Conservation (phyloP, 345 rosid genomes). For the Rhizophora apiculata region DNA sequence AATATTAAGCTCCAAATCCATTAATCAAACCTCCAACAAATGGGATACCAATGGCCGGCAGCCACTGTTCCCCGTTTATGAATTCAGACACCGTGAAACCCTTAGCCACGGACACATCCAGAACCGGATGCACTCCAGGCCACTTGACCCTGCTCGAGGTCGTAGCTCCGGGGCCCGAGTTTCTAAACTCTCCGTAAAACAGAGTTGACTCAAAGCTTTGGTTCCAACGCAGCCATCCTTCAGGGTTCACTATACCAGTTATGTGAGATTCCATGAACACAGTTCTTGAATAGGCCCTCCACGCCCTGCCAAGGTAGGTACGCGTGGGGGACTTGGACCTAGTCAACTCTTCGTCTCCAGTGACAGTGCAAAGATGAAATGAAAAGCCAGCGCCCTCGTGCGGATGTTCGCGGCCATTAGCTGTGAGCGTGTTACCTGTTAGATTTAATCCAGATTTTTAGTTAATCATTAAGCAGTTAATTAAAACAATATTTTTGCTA, state of each 20-base stretch:
- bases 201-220: background rate
- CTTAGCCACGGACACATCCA: background rate
- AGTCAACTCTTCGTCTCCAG: background rate
- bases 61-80: background rate
- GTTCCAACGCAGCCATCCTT: conserved; percentile 1
- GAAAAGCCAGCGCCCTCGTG: background rate
- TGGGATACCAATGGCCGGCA: background rate
- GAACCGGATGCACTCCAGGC: background rate
- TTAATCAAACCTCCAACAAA: background rate
- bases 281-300: background rate
- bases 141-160: background rate
- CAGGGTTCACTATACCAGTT: background rate
- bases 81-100: background rate
- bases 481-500: too few relatives aligned
- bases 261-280: background rate
- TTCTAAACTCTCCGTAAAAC: background rate
- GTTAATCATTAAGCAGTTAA: too few relatives aligned
- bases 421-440: background rate
- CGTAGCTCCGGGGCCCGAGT: background rate
- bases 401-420: background rate
- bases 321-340: background rate
- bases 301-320: background rate
- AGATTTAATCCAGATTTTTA: too few relatives aligned
- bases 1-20: too few relatives aligned
- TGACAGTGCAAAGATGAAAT: background rate